phyloP scores from a whole-genome alignment of 148 eudicot species.

The Pouteria glomerata region DNA sequence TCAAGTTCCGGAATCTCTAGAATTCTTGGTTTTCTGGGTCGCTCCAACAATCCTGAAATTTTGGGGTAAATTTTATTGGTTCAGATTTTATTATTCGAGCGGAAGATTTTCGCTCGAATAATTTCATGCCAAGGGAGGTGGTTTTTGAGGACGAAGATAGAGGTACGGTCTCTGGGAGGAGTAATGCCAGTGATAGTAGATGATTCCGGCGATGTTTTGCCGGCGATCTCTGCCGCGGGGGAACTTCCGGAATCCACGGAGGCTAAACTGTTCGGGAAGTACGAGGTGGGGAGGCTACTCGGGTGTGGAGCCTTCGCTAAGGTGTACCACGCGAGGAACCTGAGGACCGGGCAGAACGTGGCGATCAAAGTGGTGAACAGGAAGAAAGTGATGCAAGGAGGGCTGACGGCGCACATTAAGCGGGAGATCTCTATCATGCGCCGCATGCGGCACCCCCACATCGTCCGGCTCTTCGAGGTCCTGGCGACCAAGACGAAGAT shows the following conservation, averaged over 20 bases:
- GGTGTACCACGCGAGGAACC: constrained; percentile 18
- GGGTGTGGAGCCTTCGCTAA: constrained; percentile 22
- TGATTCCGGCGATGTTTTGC: background rate
- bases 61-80: too few species aligned
- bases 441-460: constrained; percentile 7
- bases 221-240: background rate
- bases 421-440: constrained; percentile 12
- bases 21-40: too few species aligned
- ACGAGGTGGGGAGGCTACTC: constrained; percentile 18
- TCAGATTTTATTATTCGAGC: too few species aligned
- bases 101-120: too few species aligned
- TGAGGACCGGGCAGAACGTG: constrained; percentile 11
- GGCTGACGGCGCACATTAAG: background rate
- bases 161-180: background rate
- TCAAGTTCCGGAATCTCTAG: too few species aligned
- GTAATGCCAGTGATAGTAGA: background rate
- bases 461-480: constrained; percentile 10
- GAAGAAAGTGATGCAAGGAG: background rate
- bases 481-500: constrained; percentile 9
- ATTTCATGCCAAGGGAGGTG: too few species aligned
- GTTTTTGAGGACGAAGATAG: too few species aligned
- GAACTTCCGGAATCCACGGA: background rate
- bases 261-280: constrained; percentile 7
- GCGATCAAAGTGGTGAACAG: constrained; percentile 9
- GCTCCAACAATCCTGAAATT: too few species aligned